phyloP scores from a whole-genome alignment of 106 monocot genomes.

The Xerophyta viscosa region DNA sequence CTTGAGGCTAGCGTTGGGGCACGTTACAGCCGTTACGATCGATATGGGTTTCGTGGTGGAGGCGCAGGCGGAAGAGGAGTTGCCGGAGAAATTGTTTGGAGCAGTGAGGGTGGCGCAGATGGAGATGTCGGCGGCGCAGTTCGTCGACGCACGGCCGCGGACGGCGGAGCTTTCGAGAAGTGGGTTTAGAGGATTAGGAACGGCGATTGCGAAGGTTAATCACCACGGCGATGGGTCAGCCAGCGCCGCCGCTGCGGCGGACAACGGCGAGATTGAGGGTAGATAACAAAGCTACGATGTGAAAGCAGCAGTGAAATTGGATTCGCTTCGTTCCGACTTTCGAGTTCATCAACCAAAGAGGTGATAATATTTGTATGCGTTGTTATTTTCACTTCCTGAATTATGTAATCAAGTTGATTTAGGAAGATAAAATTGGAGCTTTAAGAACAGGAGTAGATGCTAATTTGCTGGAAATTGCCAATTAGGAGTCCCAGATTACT shows the following conservation, averaged over 20 bases:
- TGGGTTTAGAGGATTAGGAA: neutral
- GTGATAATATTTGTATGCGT: too few relatives aligned
- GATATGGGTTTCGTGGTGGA: conserved; percentile 72
- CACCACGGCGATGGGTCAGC: conserved; percentile 2
- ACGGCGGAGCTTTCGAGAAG: neutral
- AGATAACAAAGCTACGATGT: too few relatives aligned
- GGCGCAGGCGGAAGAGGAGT: conserved; percentile 62
- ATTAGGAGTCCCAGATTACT: too few relatives aligned
- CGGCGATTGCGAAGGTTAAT: neutral
- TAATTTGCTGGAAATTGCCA: too few relatives aligned
- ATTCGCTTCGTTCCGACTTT: too few relatives aligned
- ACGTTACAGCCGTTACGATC: conserved; percentile 54
- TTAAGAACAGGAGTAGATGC: too few relatives aligned
- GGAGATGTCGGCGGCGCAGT: conserved; percentile 61
- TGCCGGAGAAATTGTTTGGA: conserved; percentile 57
- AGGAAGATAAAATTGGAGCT: too few relatives aligned
- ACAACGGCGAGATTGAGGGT: neutral
- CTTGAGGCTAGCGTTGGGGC: conserved; percentile 48
- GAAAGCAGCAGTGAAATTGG: too few relatives aligned
- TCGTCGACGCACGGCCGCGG: conserved; percentile 14
- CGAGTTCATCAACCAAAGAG: too few relatives aligned
- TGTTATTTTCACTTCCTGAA: too few relatives aligned
- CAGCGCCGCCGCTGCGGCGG: neutral
- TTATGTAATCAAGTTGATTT: too few relatives aligned
- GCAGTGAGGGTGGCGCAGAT: conserved; percentile 73